Base-by-base conservation (phyloP, 106 monocot species). In the Xerophyta viscosa region DNA sequence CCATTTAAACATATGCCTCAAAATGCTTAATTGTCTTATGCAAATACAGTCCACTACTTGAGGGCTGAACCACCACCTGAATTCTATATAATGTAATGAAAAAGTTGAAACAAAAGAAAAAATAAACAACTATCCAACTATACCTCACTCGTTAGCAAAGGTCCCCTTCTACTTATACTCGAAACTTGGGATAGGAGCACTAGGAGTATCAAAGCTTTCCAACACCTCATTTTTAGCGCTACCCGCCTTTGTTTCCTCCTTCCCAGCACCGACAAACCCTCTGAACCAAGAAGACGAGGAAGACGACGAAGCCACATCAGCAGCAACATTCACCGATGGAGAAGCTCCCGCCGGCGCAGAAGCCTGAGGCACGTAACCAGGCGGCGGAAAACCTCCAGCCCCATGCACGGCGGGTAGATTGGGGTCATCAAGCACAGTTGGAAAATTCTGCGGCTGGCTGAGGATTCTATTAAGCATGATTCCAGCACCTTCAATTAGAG, bases 401-500 rank as follows among this genome's bases (percentile, higher is more conserved):
- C 31, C 63, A 20, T 24, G 41, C 46, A 49, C 48, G 8, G 69
- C 43, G 31, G 55, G 44, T 27, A 64, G 27, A 22, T 47, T 56
- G 0, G 58, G 67, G 6, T 71, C 71, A 41, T 76, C 71, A 21
- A 61, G 20, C 10, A 18, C 24, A 8, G 61, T 55, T 2, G 82
- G 82, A 14, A 77, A 48, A 20, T 68, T 72, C 61, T 72, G 76
- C 0, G 77, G 72, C 2, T 23, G 58, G 48, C 56, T 58, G 25
- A 83, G 61, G 47, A 77, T 11, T 11, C 73, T 58, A 22, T 83
- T 83, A 24, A 83, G 56, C 82, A 77, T 73, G 45, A 77, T 77
- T 4, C 77, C 82, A 0, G 77, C 82, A 18, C 82, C 82, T 61
- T 83, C 82, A 33, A 83, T 83, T 5, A 83, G 67, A 25, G 73